Percentiles rank a stretch among this genome's conserved stretches.
Evolutionary conservation across 75 land plant genomes (phyloP).

Genomic region (Ceratopteris richardii): DNA sequence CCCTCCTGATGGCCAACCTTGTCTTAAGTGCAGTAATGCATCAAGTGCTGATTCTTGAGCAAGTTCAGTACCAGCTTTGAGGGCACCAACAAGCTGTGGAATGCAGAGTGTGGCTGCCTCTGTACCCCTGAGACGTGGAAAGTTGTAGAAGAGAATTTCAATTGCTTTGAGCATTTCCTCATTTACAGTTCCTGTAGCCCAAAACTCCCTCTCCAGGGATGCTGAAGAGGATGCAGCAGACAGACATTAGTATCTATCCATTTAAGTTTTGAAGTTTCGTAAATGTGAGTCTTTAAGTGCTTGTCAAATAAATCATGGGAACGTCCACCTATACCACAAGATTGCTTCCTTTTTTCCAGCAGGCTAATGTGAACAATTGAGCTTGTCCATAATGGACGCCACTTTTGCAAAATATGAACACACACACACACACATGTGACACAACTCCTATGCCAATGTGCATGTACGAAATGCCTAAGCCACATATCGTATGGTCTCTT

Average conservation of each 20-base stretch:
- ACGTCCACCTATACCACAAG: too few relatives aligned
- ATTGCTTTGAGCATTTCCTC: conserved; percentile 73
- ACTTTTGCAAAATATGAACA: too few relatives aligned
- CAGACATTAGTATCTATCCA: background rate
- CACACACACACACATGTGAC: too few relatives aligned
- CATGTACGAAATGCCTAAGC: too few relatives aligned
- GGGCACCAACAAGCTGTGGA: conserved; percentile 74
- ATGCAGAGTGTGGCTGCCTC: conserved; percentile 87
- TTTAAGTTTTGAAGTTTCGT: too few relatives aligned
- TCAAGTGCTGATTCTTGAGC: conserved; percentile 85
- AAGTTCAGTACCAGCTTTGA: conserved; percentile 66
- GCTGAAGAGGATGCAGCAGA: conserved; percentile 50
- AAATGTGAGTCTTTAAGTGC: too few relatives aligned
- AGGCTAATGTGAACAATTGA: too few relatives aligned
- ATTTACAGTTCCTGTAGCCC: conserved; percentile 67
- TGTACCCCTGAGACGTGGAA: conserved; percentile 57
- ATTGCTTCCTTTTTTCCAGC: too few relatives aligned
- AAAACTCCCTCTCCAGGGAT: conserved; percentile 79
- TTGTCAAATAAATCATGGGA: too few relatives aligned
- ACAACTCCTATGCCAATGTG: too few relatives aligned
- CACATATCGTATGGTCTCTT: too few relatives aligned
- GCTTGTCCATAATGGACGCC: too few relatives aligned
- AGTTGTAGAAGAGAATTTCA: conserved; percentile 61
- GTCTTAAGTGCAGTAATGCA: conserved; percentile 50
- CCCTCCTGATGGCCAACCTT: conserved; percentile 58